These are phyloP conservation scores for Brassica incana DNA, from an alignment of 345 rosid species.

Conservation along the genomic window DNA sequence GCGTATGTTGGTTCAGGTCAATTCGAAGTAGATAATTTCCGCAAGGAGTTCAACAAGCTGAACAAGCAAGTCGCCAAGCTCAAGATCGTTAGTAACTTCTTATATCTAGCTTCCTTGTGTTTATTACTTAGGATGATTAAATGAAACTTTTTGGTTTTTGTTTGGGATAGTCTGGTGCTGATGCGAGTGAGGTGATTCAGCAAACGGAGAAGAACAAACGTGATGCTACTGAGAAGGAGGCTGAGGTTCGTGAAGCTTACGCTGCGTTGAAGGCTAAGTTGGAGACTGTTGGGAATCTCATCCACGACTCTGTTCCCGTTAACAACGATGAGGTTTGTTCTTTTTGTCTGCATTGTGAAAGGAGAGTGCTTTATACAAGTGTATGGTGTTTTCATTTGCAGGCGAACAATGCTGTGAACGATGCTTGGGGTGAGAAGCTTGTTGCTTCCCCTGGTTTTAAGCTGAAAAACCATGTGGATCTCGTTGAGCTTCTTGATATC, in stretches of 20 bases:
- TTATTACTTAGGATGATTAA: background rate
- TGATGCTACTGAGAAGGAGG: conserved; percentile 54
- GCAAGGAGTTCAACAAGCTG: conserved; percentile 69
- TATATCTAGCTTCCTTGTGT: background rate
- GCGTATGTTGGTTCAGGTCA: conserved; percentile 49
- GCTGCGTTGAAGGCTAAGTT: conserved; percentile 56
- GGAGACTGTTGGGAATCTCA: conserved; percentile 73
- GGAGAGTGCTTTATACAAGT: background rate
- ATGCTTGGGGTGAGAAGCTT: conserved; percentile 65
- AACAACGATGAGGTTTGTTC: conserved; percentile 66
- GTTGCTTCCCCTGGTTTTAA: conserved; percentile 45
- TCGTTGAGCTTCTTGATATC: conserved; percentile 81
- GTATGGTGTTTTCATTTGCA: conserved; percentile 14
- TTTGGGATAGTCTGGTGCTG: conserved; percentile 12
- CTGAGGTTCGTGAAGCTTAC: conserved; percentile 64
- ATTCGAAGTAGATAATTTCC: conserved; percentile 61
- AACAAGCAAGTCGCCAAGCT: conserved; percentile 72
- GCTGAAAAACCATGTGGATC: conserved; percentile 87
- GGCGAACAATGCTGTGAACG: conserved; percentile 69
- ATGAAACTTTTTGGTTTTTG: background rate
- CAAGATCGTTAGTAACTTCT: conserved; percentile 54
- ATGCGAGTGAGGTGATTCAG: conserved; percentile 47
- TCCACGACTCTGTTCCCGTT: conserved; percentile 87
- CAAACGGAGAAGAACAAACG: conserved; percentile 60
- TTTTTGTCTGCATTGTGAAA: background rate